Conservation (phyloP, 2,329 filamentous ascomycete species). For the Chrysoporthe cubensis region DNA sequence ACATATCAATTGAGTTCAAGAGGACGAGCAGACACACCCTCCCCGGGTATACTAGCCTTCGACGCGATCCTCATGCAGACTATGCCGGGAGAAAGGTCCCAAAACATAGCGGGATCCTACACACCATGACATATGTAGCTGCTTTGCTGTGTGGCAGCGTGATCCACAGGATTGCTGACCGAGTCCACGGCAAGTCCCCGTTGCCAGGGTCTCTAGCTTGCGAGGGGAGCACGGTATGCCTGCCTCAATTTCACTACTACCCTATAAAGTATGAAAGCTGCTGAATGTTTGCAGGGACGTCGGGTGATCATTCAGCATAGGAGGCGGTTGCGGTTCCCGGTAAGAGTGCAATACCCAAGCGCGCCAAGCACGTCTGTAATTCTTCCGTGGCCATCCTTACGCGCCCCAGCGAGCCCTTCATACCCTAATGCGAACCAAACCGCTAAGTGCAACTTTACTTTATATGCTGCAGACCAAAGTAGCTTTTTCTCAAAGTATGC, state of each 20-base stretch:
- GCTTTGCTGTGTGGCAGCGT: not conserved
- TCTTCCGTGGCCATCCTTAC: no score
- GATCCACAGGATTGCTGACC: not conserved
- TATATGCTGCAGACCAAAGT: not conserved
- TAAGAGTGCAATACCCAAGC: no score
- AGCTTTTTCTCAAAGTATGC: not conserved
- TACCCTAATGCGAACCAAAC: not conserved
- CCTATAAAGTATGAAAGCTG: conserved; percentile 49
- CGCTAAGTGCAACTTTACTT: not conserved
- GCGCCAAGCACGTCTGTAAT: no score
- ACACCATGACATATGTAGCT: not conserved
- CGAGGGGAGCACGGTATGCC: conserved; percentile 60
- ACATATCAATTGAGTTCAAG: no score
- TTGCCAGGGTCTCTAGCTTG: conserved; percentile 68
- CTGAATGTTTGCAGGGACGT: conserved; percentile 45
- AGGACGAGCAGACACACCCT: no score
- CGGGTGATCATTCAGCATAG: conserved; percentile 43
- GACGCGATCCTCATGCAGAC: conserved; percentile 64
- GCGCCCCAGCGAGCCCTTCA: no score
- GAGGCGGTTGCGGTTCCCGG: conserved; percentile 40
- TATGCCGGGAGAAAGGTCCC: conserved; percentile 61
- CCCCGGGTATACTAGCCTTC: conserved; percentile 44
- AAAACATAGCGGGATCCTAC: conserved; percentile 54
- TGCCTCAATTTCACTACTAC: conserved; percentile 59
- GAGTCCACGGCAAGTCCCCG: conserved; percentile 30